A percentile compares a stretch with the other conserved stretches of the same genome.
Evolutionary conservation across 2,329 filamentous ascomycete genomes (phyloP).

Genomic region (Scorias spongiosa): DNA sequence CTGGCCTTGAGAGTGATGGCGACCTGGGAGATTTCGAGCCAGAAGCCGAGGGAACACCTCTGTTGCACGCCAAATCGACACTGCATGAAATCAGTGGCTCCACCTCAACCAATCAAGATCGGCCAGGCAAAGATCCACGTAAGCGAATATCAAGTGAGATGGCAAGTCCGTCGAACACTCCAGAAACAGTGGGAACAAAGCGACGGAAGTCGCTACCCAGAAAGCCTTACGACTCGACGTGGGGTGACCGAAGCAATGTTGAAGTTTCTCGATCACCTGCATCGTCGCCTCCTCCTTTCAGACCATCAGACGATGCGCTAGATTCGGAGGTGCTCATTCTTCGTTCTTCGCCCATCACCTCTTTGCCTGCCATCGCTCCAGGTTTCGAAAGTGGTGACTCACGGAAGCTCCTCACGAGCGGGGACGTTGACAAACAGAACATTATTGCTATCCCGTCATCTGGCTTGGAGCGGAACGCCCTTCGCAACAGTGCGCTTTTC

Average conservation of each 20-base stretch:
- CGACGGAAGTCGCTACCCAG: too few species aligned
- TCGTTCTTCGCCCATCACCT: constrained; percentile 21
- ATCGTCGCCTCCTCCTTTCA: background rate
- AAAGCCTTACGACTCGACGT: too few species aligned
- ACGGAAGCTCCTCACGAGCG: background rate
- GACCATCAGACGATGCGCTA: background rate
- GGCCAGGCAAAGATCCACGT: too few species aligned
- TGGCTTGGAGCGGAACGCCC: background rate
- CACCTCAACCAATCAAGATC: too few species aligned
- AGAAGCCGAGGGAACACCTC: constrained; percentile 53
- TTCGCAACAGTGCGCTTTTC: too few species aligned
- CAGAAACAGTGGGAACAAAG: too few species aligned
- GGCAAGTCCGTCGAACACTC: too few species aligned
- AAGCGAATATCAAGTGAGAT: too few species aligned
- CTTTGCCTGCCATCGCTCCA: constrained; percentile 1
- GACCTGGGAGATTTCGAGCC: constrained; percentile 35
- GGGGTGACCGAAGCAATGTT: too few species aligned
- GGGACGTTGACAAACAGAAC: background rate
- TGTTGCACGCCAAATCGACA: constrained; percentile 19
- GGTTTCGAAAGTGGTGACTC: background rate
- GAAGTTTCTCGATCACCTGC: background rate
- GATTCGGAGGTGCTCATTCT: constrained; percentile 15
- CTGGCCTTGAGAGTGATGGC: constrained; percentile 11
- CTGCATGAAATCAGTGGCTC: background rate
- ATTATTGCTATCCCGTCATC: background rate